These are phyloP conservation scores for Aspergillus brunneoviolaceus DNA, from an alignment of 2,329 filamentous ascomycete genomes.

Conservation along the genomic window DNA sequence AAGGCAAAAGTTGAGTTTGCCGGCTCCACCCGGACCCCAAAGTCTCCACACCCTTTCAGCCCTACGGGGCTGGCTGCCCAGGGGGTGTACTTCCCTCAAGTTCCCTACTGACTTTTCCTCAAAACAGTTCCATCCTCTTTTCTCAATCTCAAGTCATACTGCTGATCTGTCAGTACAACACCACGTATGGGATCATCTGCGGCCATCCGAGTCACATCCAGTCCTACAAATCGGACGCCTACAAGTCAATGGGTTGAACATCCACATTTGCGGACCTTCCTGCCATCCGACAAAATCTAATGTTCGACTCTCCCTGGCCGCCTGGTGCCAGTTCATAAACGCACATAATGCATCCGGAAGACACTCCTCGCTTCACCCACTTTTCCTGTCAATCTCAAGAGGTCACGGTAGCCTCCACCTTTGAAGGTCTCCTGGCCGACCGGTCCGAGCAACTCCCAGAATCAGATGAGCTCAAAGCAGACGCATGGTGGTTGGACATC, in stretches of 20 bases:
- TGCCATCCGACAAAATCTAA: constrained; percentile 1
- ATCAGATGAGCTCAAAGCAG: constrained; percentile 14
- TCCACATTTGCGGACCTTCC: background rate
- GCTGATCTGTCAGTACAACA: background rate
- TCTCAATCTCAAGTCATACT: background rate
- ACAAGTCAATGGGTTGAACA: background rate
- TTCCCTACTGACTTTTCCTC: background rate
- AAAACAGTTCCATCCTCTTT: background rate
- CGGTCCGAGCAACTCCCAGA: constrained; percentile 16
- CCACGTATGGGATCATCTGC: background rate
- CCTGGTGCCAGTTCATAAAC: background rate
- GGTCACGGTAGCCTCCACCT: constrained; percentile 16
- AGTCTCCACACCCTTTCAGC: background rate
- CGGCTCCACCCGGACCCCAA: background rate
- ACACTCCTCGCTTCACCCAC: constrained; percentile 71
- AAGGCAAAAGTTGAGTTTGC: background rate
- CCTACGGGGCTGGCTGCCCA: background rate
- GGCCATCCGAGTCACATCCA: background rate
- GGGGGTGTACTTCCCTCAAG: background rate
- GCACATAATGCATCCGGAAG: constrained; percentile 6
- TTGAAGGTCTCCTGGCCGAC: constrained; percentile 21
- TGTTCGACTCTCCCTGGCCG: background rate
- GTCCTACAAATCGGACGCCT: background rate
- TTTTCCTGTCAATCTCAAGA: constrained; percentile 84
- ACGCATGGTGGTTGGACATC: constrained; percentile 93